phyloP scores from a whole-genome alignment of 805 yeast genomes.

The Wilhelminamyces savonicus region DNA sequence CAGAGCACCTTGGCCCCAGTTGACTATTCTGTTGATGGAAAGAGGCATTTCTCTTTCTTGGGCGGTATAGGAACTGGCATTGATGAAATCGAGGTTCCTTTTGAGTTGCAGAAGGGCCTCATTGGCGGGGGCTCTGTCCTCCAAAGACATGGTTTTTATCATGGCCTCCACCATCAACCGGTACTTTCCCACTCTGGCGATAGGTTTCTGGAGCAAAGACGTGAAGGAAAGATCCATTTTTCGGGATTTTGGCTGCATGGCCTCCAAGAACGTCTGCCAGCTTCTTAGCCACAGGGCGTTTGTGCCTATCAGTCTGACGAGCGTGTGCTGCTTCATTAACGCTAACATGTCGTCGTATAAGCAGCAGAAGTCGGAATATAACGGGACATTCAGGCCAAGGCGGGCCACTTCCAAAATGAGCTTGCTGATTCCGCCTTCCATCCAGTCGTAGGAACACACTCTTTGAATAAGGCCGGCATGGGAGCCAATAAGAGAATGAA shows the following conservation, averaged over 20 bases:
- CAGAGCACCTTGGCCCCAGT: constrained; percentile 5
- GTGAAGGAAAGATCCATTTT: constrained; percentile 45
- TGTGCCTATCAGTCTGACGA: constrained; percentile 3
- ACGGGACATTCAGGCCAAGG: constrained; percentile 14
- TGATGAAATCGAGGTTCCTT: constrained; percentile 17
- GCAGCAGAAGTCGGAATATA: constrained; percentile 29
- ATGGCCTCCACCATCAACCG: constrained; percentile 43
- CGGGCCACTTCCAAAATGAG: constrained; percentile 9
- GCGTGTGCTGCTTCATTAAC: constrained; percentile 20
- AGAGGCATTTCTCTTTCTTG: constrained; percentile 15
- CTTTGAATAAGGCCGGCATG: constrained; percentile 7
- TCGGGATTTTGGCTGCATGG: constrained; percentile 30
- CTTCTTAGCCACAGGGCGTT: constrained; percentile 18
- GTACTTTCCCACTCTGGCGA: constrained; percentile 44
- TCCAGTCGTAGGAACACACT: neutral
- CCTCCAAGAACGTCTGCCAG: constrained; percentile 32
- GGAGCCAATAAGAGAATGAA: constrained; percentile 18
- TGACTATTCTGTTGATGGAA: constrained; percentile 8
- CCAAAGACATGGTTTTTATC: constrained; percentile 18
- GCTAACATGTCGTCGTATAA: constrained; percentile 25
- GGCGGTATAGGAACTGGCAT: constrained; percentile 15
- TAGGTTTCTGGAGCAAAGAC: constrained; percentile 51
- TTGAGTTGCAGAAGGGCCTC: constrained; percentile 10
- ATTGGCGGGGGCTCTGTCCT: constrained; percentile 6
- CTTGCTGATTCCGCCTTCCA: constrained; percentile 2